Percentiles rank a stretch among this genome's conserved stretches.
Evolutionary conservation across 306 rosid genomes (phyloP).

Genomic region (Vachellia pachyceras): DNA sequence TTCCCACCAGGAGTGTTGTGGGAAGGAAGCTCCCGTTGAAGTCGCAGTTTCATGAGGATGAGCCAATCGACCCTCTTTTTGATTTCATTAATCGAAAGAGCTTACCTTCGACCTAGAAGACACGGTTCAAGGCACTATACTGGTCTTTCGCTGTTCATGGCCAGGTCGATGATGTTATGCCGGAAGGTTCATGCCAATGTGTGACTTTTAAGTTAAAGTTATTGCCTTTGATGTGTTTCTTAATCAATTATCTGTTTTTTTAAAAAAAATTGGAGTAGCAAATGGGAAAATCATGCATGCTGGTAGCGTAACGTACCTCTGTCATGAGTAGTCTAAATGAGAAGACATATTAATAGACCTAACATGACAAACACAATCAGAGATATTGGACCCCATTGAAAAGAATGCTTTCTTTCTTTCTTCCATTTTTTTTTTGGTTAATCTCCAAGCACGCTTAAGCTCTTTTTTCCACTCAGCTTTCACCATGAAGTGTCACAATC

Average conservation of each 20-base stretch:
- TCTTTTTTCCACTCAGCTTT: conserved; percentile 39
- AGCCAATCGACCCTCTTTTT: too few relatives aligned
- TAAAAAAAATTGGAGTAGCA: not conserved
- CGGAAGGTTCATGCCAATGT: not conserved
- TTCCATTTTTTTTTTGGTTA: not conserved
- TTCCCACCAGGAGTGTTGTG: too few relatives aligned
- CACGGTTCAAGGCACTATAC: not conserved
- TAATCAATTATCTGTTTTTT: not conserved
- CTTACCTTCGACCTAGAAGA: not conserved
- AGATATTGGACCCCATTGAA: conserved; percentile 57
- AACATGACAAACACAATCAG: conserved; percentile 54
- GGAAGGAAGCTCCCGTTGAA: too few relatives aligned
- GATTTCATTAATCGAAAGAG: not conserved
- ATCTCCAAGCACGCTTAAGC: conserved; percentile 65
- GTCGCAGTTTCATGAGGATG: too few relatives aligned
- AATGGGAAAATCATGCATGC: conserved; percentile 29
- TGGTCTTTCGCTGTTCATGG: not conserved
- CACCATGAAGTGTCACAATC: conserved; percentile 63
- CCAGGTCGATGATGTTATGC: not conserved
- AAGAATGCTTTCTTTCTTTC: conserved; percentile 30
- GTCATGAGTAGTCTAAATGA: conserved; percentile 60
- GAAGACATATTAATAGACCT: conserved; percentile 49
- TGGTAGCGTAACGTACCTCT: conserved; percentile 47
- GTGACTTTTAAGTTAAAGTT: conserved; percentile 3
- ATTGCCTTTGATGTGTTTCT: not conserved